Evolutionary conservation across 345 rosid species (phyloP), one percentile per base, ranked within the genome.

Genomic region (Diplotaxis tenuifolia): DNA sequence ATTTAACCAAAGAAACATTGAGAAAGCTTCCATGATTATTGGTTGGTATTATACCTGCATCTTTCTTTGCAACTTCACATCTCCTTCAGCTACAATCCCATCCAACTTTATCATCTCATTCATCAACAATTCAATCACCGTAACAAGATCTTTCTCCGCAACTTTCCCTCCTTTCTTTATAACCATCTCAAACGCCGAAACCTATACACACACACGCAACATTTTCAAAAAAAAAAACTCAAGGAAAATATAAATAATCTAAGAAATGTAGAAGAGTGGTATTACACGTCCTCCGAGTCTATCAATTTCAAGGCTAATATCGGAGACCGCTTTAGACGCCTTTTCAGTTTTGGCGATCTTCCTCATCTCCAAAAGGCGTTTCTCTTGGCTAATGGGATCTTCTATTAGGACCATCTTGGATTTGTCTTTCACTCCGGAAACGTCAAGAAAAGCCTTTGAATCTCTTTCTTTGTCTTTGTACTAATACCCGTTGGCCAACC

Each of bases 391-490:
- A 58, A 91, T 78, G 0, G 96, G 90, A 71, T 95, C 99, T 80
- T 92, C 97, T 0, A 83, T 34, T 8, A 95, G 87, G 67, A 88
- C 93, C 63, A 95, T 84, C 78, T 92, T 95, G 8, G 99, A 92
- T 78, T 82, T 82, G 82, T 95, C 99, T 74, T 90, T 92, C 20
- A 95, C 97, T 11, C 99, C 99, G 0, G 82, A 86, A 2, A 82
- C 85, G 70, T 95, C 99, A 7, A 95, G 93, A 68, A 88, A 95
- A 9, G 85, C 83, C 3, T 86, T 92, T 15, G 97, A 95, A 71
- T 90, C 99, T 70, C 97, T 92, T 80, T 92, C 99, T 78, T 92
- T 95, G 73, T 87, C 96, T 74, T 92, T 95, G 79, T 83, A 95
- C 31, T 77, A 87, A 95, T 65, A 5, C 99, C 98, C 18, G 99